Conservation (phyloP, 1,139 yeast species). For the Diutina pseudorugosa region DNA sequence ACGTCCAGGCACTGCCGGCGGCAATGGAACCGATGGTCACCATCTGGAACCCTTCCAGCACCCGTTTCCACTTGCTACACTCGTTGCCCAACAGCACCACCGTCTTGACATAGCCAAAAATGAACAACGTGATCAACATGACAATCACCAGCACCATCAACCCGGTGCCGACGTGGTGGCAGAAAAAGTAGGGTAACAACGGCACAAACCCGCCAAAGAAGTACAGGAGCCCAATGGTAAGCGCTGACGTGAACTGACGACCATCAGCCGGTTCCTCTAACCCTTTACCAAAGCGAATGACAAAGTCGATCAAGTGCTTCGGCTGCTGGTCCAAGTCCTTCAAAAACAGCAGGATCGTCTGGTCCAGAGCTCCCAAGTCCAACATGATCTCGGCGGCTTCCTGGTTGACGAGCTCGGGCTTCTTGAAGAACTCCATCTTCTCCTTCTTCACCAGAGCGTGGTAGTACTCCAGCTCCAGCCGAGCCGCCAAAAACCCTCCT, state of each 20-base stretch:
- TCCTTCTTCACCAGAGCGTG: conserved; percentile 59
- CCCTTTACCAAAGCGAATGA: conserved; percentile 63
- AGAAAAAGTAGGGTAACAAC: conserved; percentile 68
- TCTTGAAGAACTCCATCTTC: conserved; percentile 54
- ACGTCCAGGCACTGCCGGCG: conserved; percentile 93
- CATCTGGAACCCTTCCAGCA: conserved; percentile 82
- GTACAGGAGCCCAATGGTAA: conserved; percentile 65
- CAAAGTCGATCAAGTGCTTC: conserved; percentile 55
- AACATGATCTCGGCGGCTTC: conserved; percentile 64
- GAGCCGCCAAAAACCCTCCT: conserved; percentile 74
- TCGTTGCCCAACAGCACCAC: conserved; percentile 74
- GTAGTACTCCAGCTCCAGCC: conserved; percentile 66
- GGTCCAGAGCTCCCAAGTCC: conserved; percentile 59
- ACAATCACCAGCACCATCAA: conserved; percentile 62
- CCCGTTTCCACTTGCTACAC: conserved; percentile 47
- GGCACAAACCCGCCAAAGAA: conserved; percentile 80
- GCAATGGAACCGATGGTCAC: conserved; percentile 87
- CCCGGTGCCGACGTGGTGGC: conserved; percentile 61
- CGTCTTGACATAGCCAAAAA: conserved; percentile 82
- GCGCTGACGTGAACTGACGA: conserved; percentile 62
- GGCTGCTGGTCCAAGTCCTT: conserved; percentile 62
- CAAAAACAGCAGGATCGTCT: conserved; percentile 52
- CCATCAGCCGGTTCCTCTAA: conserved; percentile 75
- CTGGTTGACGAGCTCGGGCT: conserved; percentile 46
- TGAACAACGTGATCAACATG: conserved; percentile 76